Evolutionary conservation across 2,329 filamentous ascomycete genomes (phyloP).

Genomic region (Ophiostoma perfectum): DNA sequence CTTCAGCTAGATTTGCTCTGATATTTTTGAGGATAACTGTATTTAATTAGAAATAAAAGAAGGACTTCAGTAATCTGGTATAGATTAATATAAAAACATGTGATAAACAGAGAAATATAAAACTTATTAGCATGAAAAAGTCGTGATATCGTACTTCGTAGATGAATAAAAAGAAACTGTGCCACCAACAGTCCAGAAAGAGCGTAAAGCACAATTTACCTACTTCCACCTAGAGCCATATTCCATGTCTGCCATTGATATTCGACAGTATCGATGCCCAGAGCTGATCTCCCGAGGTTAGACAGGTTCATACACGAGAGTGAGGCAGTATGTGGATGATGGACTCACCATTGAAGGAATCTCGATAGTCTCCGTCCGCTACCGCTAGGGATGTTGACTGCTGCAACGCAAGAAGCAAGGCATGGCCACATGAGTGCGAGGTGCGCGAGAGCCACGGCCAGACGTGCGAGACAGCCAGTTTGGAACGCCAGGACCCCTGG

Average conservation of each 20-base stretch:
- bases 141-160: too few species aligned
- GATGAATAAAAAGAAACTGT: too few species aligned
- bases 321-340: not conserved
- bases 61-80: too few species aligned
- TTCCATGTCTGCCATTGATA: slow-evolving; percentile 22
- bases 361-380: not conserved
- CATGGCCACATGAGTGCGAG: slow-evolving; percentile 14
- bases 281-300: slow-evolving; percentile 9
- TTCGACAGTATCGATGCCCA: slow-evolving; percentile 19
- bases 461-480: not conserved
- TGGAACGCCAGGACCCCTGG: slow-evolving; percentile 12
- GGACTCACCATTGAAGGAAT: not conserved
- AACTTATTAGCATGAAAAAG: too few species aligned
- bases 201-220: not conserved
- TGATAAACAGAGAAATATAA: too few species aligned
- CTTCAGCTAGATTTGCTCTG: too few species aligned
- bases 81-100: too few species aligned
- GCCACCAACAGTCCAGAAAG: too few species aligned
- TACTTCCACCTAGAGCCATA: not conserved
- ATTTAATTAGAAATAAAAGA: too few species aligned
- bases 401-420: not conserved
- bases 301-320: not conserved
- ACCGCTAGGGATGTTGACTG: not conserved
- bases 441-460: slow-evolving; percentile 19
- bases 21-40: too few species aligned